Evolutionary conservation across 345 rosid species (phyloP), one percentile per base, ranked within the genome.

Genomic region (Xanthoceras sorbifolium): DNA sequence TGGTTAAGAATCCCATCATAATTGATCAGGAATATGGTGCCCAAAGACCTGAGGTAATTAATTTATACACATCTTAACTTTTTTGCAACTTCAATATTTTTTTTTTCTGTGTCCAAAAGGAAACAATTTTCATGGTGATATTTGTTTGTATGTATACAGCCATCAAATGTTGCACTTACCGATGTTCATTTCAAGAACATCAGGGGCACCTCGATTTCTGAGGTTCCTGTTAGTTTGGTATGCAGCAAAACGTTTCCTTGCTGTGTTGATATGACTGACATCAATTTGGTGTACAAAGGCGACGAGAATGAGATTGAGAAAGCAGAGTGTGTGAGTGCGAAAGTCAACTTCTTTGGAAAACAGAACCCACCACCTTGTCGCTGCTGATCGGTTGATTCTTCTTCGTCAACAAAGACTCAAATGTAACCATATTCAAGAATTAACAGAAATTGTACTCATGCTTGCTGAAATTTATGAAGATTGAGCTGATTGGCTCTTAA

Each of bases 191-290:
- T 69, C 84, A 78, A 50, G 23, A 86, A 90, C 87, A 67, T 89
- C 0, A 70, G 61, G 63, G 94, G 92, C 54, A 89, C 90, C 0
- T 52, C 94, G 22, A 5, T 31, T 0, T 67, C 87, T 2, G 64
- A 76, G 18, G 73, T 60, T 9, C 90, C 83, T 0, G 87, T 90
- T 7, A 65, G 57, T 26, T 57, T 90, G 8, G 25, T 60, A 7
- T 90, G 94, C 87, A 90, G 91, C 81, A 17, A 69, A 40, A 18
- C 22, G 11, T 32, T 54, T 31, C 92, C 92, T 6, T 90, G 92
- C 64, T 75, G 79, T 40, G 22, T 90, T 32, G 74, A 66, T 3
- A 31, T 89, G 57, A 29, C 64, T 23, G 82, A 85, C 75, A 71
- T 90, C 40, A 54, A 87, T 61, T 68, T 89, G 74, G 55, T 67